Conservation (phyloP, 1,139 yeast species). For the Diutina neorugosa region DNA sequence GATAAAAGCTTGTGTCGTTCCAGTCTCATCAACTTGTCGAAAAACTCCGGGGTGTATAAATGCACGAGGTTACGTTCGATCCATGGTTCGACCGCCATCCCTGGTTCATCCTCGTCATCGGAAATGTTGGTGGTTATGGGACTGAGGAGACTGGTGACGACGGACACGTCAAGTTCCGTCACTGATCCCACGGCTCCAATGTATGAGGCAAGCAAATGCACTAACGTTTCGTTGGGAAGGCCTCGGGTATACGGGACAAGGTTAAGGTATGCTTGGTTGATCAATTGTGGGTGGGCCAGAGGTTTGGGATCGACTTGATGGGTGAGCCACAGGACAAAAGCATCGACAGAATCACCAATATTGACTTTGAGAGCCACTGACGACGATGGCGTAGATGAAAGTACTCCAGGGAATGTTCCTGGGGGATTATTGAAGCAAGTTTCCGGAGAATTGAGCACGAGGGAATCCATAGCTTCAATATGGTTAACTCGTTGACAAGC, state of each 20-base stretch:
- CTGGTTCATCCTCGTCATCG: background rate
- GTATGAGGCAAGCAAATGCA: background rate
- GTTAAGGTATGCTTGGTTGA: background rate
- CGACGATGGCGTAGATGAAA: background rate
- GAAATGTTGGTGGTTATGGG: background rate
- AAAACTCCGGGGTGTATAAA: background rate
- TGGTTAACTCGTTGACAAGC: background rate
- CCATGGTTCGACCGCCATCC: background rate
- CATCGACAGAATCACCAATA: background rate
- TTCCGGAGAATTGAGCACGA: background rate
- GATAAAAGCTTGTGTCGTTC: constrained; percentile 4
- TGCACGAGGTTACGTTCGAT: background rate
- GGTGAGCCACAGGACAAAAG: background rate
- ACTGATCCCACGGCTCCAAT: background rate
- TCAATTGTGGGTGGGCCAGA: background rate
- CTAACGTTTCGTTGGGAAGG: background rate
- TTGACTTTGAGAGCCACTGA: background rate
- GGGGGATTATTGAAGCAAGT: background rate
- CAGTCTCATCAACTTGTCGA: background rate
- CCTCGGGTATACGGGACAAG: background rate
- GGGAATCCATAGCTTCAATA: background rate
- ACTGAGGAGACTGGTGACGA: background rate
- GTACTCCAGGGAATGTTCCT: background rate
- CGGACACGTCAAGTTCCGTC: background rate
- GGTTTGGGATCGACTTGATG: background rate